Evolutionary conservation across 306 rosid species (phyloP).

Genomic region (Pterocarpus macrocarpus): DNA sequence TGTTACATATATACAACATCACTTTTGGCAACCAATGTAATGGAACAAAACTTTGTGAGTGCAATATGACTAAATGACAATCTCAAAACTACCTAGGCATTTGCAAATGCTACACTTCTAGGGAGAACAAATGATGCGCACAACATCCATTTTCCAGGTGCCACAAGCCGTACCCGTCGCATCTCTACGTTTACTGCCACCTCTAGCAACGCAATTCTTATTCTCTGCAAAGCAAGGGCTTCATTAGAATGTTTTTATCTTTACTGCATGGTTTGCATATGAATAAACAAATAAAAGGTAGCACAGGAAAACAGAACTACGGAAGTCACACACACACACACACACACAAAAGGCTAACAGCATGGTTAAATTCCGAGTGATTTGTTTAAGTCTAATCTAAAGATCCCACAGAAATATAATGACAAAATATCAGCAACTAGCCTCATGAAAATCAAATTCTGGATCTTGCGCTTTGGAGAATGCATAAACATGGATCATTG

Average conservation of each 20-base stretch:
- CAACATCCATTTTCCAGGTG: constrained; percentile 98
- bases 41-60: constrained; percentile 22
- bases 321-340: background rate
- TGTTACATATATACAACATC: constrained; percentile 24
- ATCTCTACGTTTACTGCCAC: constrained; percentile 80
- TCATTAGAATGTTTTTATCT: constrained; percentile 15
- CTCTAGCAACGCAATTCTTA: constrained; percentile 81
- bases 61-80: constrained; percentile 18
- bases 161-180: constrained; percentile 88
- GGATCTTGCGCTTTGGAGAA: constrained; percentile 97
- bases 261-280: constrained; percentile 6
- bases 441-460: constrained; percentile 95
- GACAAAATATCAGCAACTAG: constrained; percentile 43
- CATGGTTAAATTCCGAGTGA: constrained; percentile 15
- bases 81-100: constrained; percentile 48
- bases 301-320: background rate
- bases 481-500: constrained; percentile 89
- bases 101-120: constrained; percentile 75
- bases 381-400: constrained; percentile 25
- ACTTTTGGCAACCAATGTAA: constrained; percentile 4
- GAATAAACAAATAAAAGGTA: background rate
- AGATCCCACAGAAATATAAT: constrained; percentile 18
- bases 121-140: constrained; percentile 94
- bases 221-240: constrained; percentile 64
- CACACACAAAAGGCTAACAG: constrained; percentile 27